Percentiles rank a stretch among this genome's conserved stretches.
Evolutionary conservation across 129 eudicot species (phyloP).

Genomic region (Logfia minima): DNA sequence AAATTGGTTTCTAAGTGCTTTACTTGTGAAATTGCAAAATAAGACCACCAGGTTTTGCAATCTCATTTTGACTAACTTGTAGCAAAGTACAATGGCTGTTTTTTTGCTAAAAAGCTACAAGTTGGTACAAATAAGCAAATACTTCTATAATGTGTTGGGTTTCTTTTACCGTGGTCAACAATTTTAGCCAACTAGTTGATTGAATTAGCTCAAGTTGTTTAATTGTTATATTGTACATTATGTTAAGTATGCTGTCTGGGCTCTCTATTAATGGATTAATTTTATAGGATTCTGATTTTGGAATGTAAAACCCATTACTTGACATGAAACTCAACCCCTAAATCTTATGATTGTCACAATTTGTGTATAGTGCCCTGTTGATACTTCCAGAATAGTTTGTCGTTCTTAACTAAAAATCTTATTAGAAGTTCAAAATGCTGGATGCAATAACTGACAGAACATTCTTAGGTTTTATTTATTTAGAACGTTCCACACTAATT

Average conservation of each 20-base stretch:
- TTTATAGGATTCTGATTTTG: not conserved
- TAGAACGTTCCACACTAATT: not conserved
- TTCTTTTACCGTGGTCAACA: not conserved
- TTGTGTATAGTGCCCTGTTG: not conserved
- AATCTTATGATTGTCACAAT: not conserved
- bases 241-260: not conserved
- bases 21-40: conserved; percentile 4
- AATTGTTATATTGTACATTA: not conserved
- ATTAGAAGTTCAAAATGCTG: conserved; percentile 11
- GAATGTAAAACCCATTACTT: not conserved
- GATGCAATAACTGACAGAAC: conserved; percentile 9
- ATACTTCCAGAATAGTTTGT: not conserved
- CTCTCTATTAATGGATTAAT: not conserved
- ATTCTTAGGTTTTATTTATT: not conserved
- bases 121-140: not conserved
- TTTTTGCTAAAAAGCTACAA: conserved; percentile 12
- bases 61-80: not conserved
- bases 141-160: not conserved
- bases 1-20: conserved; percentile 1
- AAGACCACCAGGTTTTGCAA: not conserved
- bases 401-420: conserved; percentile 1
- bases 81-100: not conserved
- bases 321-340: not conserved
- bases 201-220: not conserved
- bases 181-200: not conserved